Conservation (phyloP, 306 rosid species). For the Begonia fuchsioides region DNA sequence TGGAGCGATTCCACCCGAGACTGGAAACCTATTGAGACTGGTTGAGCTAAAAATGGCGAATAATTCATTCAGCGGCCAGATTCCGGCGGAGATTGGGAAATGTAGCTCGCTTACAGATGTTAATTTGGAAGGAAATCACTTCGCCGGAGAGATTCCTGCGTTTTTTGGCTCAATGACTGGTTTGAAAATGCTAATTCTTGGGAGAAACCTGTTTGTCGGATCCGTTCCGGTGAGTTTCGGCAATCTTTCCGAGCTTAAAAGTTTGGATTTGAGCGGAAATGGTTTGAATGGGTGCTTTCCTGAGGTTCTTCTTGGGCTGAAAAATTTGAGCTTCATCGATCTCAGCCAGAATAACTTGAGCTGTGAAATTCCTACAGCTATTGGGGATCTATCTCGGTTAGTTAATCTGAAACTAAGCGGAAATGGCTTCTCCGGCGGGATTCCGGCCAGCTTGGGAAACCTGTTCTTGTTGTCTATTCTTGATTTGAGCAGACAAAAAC, state of each 20-base stretch:
- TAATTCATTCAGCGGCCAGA: conserved; percentile 47
- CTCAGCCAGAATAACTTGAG: conserved; percentile 57
- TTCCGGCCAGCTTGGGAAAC: conserved; percentile 64
- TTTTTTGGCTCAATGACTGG: conserved; percentile 44
- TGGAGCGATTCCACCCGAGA: conserved; percentile 38
- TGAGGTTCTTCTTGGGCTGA: conserved; percentile 24
- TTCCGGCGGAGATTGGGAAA: conserved; percentile 58
- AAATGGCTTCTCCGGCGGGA: conserved; percentile 52
- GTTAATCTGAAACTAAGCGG: conserved; percentile 65
- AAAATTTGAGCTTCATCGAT: too few relatives aligned
- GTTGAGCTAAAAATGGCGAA: conserved; percentile 52
- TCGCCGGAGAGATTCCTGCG: conserved; percentile 44
- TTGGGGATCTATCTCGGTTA: conserved; percentile 50
- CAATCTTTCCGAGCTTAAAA: conserved; percentile 44
- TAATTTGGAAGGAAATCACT: conserved; percentile 63
- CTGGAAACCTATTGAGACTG: conserved; percentile 37
- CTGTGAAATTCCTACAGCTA: conserved; percentile 27
- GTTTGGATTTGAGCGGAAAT: conserved; percentile 51
- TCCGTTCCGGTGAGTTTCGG: conserved; percentile 50
- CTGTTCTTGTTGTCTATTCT: conserved; percentile 63
- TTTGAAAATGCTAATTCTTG: conserved; percentile 49
- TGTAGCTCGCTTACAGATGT: conserved; percentile 39
- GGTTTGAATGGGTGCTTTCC: conserved; percentile 50
- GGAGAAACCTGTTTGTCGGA: conserved; percentile 54
- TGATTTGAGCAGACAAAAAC: conserved; percentile 71